These are phyloP conservation scores for Acanthamoeba divionensis DNA, from an alignment of 208 protist genomes.

Conservation along the genomic window DNA sequence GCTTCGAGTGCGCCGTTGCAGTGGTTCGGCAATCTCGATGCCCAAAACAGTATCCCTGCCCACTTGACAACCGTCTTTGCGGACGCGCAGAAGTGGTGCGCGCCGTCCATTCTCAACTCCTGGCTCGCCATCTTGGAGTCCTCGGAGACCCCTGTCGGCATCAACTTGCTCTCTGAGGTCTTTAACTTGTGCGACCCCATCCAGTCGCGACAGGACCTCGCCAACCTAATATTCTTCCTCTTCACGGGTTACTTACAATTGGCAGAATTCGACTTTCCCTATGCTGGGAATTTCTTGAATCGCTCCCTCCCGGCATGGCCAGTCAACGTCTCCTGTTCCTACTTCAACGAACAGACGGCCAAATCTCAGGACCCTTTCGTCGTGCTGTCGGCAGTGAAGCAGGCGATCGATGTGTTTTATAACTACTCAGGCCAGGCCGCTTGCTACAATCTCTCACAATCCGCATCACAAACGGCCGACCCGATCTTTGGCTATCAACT, in stretches of 20 bases:
- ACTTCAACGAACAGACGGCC: neutral
- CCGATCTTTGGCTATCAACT: slow-evolving; percentile 64
- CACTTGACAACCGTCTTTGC: slow-evolving; percentile 3
- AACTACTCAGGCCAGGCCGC: too few species aligned
- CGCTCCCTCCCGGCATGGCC: slow-evolving; percentile 67
- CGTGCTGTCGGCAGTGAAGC: too few species aligned
- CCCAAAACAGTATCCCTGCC: slow-evolving; percentile 35
- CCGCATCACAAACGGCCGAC: too few species aligned
- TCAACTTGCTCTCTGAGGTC: neutral
- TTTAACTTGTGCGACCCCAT: neutral
- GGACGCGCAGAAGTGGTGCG: too few species aligned
- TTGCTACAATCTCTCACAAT: too few species aligned
- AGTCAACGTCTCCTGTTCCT: slow-evolving; percentile 47
- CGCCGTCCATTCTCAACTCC: too few species aligned
- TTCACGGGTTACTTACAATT: neutral
- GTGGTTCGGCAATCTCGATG: neutral
- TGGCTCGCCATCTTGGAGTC: too few species aligned
- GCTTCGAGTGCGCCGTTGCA: slow-evolving; percentile 19
- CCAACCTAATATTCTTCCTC: neutral
- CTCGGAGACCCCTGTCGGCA: neutral
- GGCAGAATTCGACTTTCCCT: slow-evolving; percentile 36
- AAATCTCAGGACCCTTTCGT: too few species aligned
- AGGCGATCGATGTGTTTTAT: too few species aligned
- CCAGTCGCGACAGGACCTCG: neutral
- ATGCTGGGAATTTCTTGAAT: slow-evolving; percentile 47